Conservation (phyloP, 2,329 filamentous ascomycete species). For the Hymenoscyphus occultus region DNA sequence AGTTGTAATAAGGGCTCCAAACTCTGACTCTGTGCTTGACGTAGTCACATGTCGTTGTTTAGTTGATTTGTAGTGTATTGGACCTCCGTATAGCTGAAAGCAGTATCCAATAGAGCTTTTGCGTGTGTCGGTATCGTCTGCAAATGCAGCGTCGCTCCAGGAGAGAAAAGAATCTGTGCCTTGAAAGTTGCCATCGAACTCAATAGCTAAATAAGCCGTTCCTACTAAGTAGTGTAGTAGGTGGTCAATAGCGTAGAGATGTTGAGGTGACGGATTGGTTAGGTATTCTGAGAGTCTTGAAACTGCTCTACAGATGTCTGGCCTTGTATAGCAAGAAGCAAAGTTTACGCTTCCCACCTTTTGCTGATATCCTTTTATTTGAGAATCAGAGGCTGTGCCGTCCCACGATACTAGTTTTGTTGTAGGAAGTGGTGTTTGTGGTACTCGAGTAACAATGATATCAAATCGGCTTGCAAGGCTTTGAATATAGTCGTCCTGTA, state of each 20-base stretch:
- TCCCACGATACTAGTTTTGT: not conserved
- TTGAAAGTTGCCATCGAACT: too few species aligned
- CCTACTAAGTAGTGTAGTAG: not conserved
- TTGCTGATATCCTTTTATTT: not conserved
- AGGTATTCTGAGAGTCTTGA: not conserved
- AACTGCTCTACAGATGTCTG: not conserved
- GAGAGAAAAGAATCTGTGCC: too few species aligned
- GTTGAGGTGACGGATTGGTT: not conserved
- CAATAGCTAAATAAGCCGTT: too few species aligned
- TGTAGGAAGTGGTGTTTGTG: not conserved
- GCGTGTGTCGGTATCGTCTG: too few species aligned
- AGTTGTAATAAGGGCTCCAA: too few species aligned
- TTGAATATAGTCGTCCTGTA: not conserved
- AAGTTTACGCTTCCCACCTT: not conserved
- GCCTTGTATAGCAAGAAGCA: not conserved
- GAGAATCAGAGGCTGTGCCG: not conserved
- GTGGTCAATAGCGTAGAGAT: not conserved
- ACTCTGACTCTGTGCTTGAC: too few species aligned
- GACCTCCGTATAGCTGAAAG: too few species aligned
- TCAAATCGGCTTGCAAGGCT: not conserved
- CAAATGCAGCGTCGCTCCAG: too few species aligned
- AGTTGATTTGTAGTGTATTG: too few species aligned
- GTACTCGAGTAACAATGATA: too few species aligned
- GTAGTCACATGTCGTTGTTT: too few species aligned
- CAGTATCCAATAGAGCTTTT: too few species aligned